Evolutionary conservation across 345 rosid species (phyloP), one percentile per base, ranked within the genome.

Genomic region (Anacardium occidentale): DNA sequence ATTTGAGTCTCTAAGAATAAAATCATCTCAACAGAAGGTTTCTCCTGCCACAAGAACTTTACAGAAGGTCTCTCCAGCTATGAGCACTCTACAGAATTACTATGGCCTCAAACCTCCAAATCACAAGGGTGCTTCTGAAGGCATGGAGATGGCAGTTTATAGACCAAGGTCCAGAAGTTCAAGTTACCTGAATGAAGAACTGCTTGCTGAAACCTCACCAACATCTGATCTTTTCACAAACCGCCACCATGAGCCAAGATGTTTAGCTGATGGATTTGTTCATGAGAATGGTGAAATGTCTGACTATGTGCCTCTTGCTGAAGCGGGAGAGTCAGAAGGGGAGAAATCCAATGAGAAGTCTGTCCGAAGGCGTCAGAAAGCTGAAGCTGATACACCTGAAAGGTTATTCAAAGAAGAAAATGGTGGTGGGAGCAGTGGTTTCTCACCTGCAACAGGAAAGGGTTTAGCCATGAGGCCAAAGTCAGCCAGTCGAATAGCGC

Each of bases 401-500:
- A 79, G 34, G 82, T 68, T 86, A 73, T 71, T 84, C 82, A 86
- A 81, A 76, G 88, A 84, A 76, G 92, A 88, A 48, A 84, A 68
- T 68, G 74, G 70, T 45, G 75, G 85, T 15, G 85, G 84, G 65
- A 83, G 82, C 57, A 75, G 78, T 21, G 54, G 40, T 12, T 81
- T 82, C 58, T 79, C 87, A 1, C 51, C 83, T 10, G 72, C 75
- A 53, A 78, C 87, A 9, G 90, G 87, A 62, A 88, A 81, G 71
- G 71, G 84, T 57, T 77, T 86, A 56, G 88, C 88, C 66, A 63
- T 84, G 82, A 84, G 92, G 71, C 83, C 87, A 3, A 88, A 88
- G 76, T 76, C 90, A 64, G 83, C 82, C 15, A 81, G 82, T 81
- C 77, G 90, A 67, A 54, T 82, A 22, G 62, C 61, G 3, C 76